Percentiles rank a stretch among this genome's conserved stretches.
Conservation (phyloP, 345 rosid species). For the Physaria fendleri region DNA sequence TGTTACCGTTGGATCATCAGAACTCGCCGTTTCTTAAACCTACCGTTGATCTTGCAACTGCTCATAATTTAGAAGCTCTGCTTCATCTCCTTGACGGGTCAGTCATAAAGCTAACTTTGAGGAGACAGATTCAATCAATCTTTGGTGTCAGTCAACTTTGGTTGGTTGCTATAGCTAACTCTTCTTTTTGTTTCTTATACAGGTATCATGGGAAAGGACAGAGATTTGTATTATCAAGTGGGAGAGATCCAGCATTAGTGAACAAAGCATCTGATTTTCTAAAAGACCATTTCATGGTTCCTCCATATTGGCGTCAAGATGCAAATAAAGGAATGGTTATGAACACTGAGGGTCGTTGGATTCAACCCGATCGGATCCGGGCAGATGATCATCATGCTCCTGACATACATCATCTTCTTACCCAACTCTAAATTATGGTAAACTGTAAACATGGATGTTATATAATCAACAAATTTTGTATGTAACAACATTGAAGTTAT, state of each 20-base stretch:
- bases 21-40: slow-evolving; percentile 56
- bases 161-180: no score
- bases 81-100: slow-evolving; percentile 80
- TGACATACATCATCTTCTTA: slow-evolving; percentile 44
- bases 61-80: slow-evolving; percentile 67
- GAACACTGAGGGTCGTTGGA: slow-evolving; percentile 69
- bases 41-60: slow-evolving; percentile 34
- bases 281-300: slow-evolving; percentile 76
- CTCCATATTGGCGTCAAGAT: slow-evolving; percentile 76
- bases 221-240: slow-evolving; percentile 66
- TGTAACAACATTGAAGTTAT: background rate
- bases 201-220: slow-evolving; percentile 78
- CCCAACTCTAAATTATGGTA: slow-evolving; percentile 22
- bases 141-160: background rate
- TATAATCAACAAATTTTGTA: background rate
- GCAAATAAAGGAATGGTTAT: slow-evolving; percentile 72
- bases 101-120: slow-evolving; percentile 11
- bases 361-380: slow-evolving; percentile 64
- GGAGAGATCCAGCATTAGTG: slow-evolving; percentile 81
- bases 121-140: no score
- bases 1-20: slow-evolving; percentile 48
- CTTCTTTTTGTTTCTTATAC: no score
- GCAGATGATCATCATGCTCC: slow-evolving; percentile 64
- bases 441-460: background rate
- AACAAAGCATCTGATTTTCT: slow-evolving; percentile 78